Evolutionary conservation across 192 early-diverging fungal genomes (phyloP).

Genomic region (Chytriomyces sp.): DNA sequence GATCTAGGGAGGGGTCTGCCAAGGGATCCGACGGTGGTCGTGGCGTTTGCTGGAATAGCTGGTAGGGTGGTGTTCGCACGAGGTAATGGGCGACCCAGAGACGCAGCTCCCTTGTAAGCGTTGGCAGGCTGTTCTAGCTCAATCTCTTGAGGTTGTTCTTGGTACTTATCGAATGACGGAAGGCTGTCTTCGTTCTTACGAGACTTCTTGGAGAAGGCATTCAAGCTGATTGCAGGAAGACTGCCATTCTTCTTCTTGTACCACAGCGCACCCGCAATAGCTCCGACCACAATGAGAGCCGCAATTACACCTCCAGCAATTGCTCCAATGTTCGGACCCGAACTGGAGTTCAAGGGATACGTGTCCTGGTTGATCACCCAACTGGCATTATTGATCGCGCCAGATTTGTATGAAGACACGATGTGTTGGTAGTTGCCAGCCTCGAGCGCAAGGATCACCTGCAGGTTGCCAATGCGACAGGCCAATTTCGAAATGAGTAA

Average conservation of each 20-base stretch:
- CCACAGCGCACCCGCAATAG: constrained; percentile 12
- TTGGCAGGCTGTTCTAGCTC: background rate
- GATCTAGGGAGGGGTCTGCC: background rate
- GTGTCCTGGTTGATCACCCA: constrained; percentile 14
- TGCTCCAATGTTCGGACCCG: constrained; percentile 2
- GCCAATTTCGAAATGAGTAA: background rate
- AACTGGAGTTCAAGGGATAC: background rate
- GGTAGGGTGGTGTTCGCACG: background rate
- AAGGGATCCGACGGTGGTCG: background rate
- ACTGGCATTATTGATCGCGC: constrained; percentile 7
- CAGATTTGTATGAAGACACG: background rate
- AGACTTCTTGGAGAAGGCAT: background rate
- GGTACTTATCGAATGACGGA: background rate
- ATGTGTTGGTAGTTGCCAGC: background rate
- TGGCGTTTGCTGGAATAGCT: background rate
- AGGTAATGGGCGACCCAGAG: background rate
- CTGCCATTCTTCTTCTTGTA: background rate
- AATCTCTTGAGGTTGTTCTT: background rate
- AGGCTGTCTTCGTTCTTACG: background rate
- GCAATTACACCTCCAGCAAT: constrained; percentile 24
- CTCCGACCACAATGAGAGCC: background rate
- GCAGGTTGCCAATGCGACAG: background rate
- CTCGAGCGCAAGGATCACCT: constrained; percentile 18
- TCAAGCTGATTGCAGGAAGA: background rate
- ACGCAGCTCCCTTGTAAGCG: background rate